Percentiles rank a stretch among this genome's conserved stretches.
These are phyloP conservation scores for Ophiocordyceps camponoti-floridani DNA, from an alignment of 2,329 filamentous ascomycete species.

Conservation along the genomic window DNA sequence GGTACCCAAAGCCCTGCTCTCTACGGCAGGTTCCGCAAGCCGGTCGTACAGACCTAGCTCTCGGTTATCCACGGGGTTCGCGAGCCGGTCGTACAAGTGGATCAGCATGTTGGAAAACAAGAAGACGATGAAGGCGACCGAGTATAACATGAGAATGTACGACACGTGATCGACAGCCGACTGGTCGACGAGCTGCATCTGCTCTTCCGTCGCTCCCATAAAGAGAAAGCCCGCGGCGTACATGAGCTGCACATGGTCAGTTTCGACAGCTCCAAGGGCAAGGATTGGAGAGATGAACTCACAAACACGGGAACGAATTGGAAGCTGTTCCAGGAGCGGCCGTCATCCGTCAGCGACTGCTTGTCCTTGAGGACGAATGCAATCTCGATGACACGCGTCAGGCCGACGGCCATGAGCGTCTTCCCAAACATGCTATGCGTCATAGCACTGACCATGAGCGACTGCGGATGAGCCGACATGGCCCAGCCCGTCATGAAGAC, in stretches of 20 bases:
- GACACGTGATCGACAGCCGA: constrained; percentile 74
- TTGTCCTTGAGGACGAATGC: constrained; percentile 69
- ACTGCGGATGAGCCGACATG: constrained; percentile 84
- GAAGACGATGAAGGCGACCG: constrained; percentile 76
- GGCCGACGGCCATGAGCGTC: constrained; percentile 78
- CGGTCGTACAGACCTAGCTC: neutral
- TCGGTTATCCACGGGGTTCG: constrained; percentile 9
- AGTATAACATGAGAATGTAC: constrained; percentile 84
- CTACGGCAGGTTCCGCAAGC: neutral
- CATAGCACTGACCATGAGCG: constrained; percentile 66
- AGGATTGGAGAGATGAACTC: constrained; percentile 17
- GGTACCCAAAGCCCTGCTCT: neutral
- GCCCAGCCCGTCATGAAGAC: constrained; percentile 86
- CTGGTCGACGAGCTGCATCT: constrained; percentile 62
- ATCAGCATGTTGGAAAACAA: constrained; percentile 81
- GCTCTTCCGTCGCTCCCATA: constrained; percentile 94
- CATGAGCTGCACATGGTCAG: constrained; percentile 42
- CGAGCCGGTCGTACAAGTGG: constrained; percentile 56
- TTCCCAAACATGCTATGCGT: constrained; percentile 86
- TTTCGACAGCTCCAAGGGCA: neutral
- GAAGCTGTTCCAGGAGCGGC: constrained; percentile 46
- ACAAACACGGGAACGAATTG: constrained; percentile 36
- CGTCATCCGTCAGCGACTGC: constrained; percentile 45
- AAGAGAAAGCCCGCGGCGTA: constrained; percentile 91
- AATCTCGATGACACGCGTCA: constrained; percentile 78